A percentile compares a stretch with the other conserved stretches of the same genome.
Conservation (phyloP, 2,329 filamentous ascomycete species). For the Xylariaceae sp. region DNA sequence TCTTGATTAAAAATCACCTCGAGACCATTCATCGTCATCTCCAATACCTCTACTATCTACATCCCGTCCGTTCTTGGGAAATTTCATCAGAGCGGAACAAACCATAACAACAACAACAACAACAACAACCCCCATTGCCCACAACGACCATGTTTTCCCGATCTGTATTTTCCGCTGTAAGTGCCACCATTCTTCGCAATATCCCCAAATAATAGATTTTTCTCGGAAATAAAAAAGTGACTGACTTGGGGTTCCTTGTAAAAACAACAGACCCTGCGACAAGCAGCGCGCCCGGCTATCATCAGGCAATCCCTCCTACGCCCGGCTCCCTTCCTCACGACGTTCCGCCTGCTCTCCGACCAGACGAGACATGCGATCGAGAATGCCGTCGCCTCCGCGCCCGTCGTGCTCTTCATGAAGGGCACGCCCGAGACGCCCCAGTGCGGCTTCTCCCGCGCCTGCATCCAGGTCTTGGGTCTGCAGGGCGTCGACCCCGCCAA, state of each 20-base stretch:
- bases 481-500: slow-evolving; percentile 94
- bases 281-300: slow-evolving; percentile 36
- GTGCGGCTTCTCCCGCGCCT: slow-evolving; percentile 93
- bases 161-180: slow-evolving; percentile 25
- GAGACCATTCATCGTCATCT: too few relatives aligned
- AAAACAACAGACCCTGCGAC: slow-evolving; percentile 38
- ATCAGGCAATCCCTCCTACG: slow-evolving; percentile 20
- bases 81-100: not conserved
- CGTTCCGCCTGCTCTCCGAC: slow-evolving; percentile 64
- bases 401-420: slow-evolving; percentile 99
- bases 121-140: too few relatives aligned
- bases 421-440: slow-evolving; percentile 93
- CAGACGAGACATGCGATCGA: slow-evolving; percentile 80
- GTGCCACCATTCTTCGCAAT: not conserved
- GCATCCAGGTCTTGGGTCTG: slow-evolving; percentile 88
- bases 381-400: slow-evolving; percentile 78
- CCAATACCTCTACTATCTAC: too few relatives aligned
- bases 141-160: slow-evolving; percentile 24
- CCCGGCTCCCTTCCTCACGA: slow-evolving; percentile 29
- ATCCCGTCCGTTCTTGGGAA: not conserved
- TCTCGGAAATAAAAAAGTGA: not conserved
- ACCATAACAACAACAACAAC: too few relatives aligned
- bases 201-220: not conserved
- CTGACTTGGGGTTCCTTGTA: slow-evolving; percentile 1
- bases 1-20: not conserved